phyloP scores from a whole-genome alignment of 768 basidiomycete species.

The Rhodotorula sphaerocarpa region DNA sequence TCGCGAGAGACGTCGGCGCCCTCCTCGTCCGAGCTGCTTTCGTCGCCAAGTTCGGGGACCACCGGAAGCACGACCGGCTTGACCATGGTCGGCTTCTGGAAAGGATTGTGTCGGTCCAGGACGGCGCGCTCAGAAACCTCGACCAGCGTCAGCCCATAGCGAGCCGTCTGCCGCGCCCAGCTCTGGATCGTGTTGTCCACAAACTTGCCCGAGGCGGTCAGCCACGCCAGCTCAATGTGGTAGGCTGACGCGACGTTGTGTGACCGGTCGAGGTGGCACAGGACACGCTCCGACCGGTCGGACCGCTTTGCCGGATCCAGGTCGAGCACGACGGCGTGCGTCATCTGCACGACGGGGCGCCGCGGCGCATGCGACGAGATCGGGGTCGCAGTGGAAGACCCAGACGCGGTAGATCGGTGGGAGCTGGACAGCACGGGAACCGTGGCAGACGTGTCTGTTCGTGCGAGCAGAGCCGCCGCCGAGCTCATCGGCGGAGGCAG shows the following conservation, averaged over 20 bases:
- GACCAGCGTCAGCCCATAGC: conserved; percentile 81
- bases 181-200: conserved; percentile 78
- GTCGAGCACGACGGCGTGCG: conserved; percentile 85
- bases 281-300: conserved; percentile 45
- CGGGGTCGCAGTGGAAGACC: not conserved
- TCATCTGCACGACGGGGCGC: conserved; percentile 52
- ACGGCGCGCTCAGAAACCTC: conserved; percentile 47
- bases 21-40: not conserved
- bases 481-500: conserved; percentile 13
- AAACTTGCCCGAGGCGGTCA: conserved; percentile 81
- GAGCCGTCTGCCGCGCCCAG: conserved; percentile 74
- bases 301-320: conserved; percentile 54
- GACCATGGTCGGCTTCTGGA: conserved; percentile 82
- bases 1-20: conserved; percentile 9
- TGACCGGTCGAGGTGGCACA: conserved; percentile 80
- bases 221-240: conserved; percentile 96
- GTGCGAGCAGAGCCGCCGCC: conserved; percentile 6
- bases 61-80: conserved; percentile 70
- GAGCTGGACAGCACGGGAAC: not conserved
- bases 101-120: conserved; percentile 60
- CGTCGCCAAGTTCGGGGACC: not conserved
- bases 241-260: conserved; percentile 92
- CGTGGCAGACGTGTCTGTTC: conserved; percentile 4
- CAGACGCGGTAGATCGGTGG: not conserved
- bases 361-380: conserved; percentile 49